Percentiles rank a stretch among this genome's conserved stretches.
phyloP scores from a whole-genome alignment of 441 rosid species.

The Gossypium gossypioides region DNA sequence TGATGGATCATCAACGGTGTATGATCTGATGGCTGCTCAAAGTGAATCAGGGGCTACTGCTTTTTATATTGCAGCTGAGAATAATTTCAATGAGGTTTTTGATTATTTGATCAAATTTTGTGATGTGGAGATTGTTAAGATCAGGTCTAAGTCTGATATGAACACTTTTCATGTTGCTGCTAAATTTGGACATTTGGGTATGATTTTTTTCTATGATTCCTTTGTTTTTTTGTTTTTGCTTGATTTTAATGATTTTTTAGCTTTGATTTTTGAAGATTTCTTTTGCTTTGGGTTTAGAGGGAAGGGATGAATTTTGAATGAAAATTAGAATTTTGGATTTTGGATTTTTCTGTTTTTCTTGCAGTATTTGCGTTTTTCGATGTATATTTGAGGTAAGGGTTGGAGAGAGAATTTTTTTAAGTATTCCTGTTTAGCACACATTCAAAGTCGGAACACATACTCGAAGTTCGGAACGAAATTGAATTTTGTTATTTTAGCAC shows the following conservation, averaged over 20 bases:
- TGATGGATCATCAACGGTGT: conserved; percentile 46
- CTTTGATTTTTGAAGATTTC: background rate
- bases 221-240: background rate
- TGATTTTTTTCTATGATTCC: conserved; percentile 1
- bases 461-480: background rate
- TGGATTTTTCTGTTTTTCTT: too few relatives aligned
- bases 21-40: conserved; percentile 69
- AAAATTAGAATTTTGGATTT: too few relatives aligned
- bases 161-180: conserved; percentile 79
- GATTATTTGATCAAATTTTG: conserved; percentile 53
- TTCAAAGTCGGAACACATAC: too few relatives aligned
- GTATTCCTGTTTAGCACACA: background rate
- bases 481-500: background rate
- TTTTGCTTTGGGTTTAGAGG: background rate
- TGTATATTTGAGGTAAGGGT: too few relatives aligned
- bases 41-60: conserved; percentile 75
- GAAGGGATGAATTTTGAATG: background rate
- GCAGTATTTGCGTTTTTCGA: too few relatives aligned
- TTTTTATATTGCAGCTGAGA: conserved; percentile 59
- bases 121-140: conserved; percentile 47
- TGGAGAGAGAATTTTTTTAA: too few relatives aligned
- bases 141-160: conserved; percentile 79
- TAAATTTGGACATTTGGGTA: conserved; percentile 73
- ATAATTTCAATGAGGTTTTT: conserved; percentile 44
- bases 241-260: background rate